Conservation (phyloP, 2,329 filamentous ascomycete species). For the Cytospora paraplurivora region DNA sequence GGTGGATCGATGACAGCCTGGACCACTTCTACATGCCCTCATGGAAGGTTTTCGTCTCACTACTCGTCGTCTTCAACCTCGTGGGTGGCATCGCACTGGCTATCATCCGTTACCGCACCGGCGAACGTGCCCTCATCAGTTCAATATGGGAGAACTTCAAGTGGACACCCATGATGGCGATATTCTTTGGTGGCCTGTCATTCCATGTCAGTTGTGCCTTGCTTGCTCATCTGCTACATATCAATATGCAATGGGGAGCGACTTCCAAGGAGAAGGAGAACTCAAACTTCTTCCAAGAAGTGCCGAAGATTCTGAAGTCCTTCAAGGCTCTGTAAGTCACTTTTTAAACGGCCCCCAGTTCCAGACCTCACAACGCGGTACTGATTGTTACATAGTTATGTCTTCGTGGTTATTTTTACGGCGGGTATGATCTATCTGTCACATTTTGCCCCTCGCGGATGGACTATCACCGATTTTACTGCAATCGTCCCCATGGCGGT, state of each 20-base stretch:
- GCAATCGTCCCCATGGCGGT: constrained; percentile 59
- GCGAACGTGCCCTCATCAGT: constrained; percentile 52
- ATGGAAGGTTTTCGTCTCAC: constrained; percentile 63
- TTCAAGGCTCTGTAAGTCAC: constrained; percentile 54
- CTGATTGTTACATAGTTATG: constrained; percentile 12
- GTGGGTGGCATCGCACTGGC: constrained; percentile 63
- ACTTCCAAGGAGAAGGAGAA: constrained; percentile 60
- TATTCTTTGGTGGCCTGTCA: constrained; percentile 47
- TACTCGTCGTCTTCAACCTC: constrained; percentile 65
- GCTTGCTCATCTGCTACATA: constrained; percentile 44
- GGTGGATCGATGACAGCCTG: constrained; percentile 68
- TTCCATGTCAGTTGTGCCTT: constrained; percentile 45
- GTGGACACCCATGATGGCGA: constrained; percentile 58
- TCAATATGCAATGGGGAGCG: constrained; percentile 52
- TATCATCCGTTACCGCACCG: constrained; percentile 62
- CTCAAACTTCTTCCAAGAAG: constrained; percentile 58
- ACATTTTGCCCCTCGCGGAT: constrained; percentile 49
- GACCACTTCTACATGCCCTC: constrained; percentile 68
- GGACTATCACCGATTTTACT: constrained; percentile 58
- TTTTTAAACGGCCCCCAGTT: constrained; percentile 41
- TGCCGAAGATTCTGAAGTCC: constrained; percentile 54
- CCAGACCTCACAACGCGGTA: not conserved
- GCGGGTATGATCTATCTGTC: constrained; percentile 51
- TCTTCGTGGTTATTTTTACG: constrained; percentile 35
- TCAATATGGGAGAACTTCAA: constrained; percentile 58